Evolutionary conservation across 257 asterid genomes (phyloP), one percentile per base, ranked within the genome.

Genomic region (Nicotiana otophora): DNA sequence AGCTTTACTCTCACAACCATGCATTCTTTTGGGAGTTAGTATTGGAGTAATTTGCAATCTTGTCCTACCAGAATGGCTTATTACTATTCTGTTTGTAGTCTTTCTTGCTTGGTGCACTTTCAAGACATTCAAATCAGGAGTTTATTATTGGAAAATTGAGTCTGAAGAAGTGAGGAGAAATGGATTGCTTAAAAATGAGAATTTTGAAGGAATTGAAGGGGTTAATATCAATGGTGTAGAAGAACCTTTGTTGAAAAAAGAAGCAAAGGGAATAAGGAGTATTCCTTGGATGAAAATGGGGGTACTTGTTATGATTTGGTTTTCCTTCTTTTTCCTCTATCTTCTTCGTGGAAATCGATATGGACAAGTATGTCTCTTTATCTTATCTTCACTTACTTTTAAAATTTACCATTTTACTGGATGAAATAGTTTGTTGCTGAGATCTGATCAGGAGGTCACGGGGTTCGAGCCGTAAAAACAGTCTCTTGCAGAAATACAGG

Each of bases 331-430:
- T 76, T 51, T 85, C 33, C 58, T 93, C 31, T 88, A 92, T 86
- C 89, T 95, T 83, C 92, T 92, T 83, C 97, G 98, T n/a, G 99
- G 99, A 75, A 94, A 93, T 79, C 88, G 90, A 84, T 69, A 88
- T 78, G 94, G 98, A 82, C 94, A 91, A 78, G 99, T 95, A 87
- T 20, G 89, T 28, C 46, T 70, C 1, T 62, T 39, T 63, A 23
- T 61, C 28, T 64, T 51, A 20, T 57, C 26, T 58, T 58, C 20
- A 57, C 12, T 6, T 39, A 42, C 48, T 7, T 42, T 8, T 42
- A 39, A 39, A 39, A 39, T 8, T 42, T 42, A 42, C 0, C 48
- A 42, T 42, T 42, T 42, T 39, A 39, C 48, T 39, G 0, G 48
- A 39, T 39, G 48, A 7, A 39, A 39, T 39, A 7, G 10, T 39